Evolutionary conservation across 768 basidiomycete genomes (phyloP).

Genomic region (Termitomyces sp.): DNA sequence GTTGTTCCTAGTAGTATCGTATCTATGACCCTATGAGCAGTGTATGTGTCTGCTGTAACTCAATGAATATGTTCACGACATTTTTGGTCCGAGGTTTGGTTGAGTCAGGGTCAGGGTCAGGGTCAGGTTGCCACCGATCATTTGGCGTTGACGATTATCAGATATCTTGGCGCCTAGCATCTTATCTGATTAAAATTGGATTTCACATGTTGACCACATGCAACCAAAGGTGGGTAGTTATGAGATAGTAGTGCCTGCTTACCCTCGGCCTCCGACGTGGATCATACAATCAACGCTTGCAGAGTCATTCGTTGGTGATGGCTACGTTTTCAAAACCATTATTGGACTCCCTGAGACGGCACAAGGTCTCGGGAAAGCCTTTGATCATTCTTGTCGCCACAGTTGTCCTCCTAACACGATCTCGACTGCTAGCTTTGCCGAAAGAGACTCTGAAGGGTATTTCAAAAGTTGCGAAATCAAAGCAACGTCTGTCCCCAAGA

Average conservation of each 20-base stretch:
- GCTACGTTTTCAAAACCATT: constrained; percentile 13
- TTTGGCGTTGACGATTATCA: background rate
- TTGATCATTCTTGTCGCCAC: constrained; percentile 38
- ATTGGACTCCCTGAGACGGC: constrained; percentile 6
- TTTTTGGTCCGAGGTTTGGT: no score
- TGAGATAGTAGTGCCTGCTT: background rate
- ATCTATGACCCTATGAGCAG: constrained; percentile 28
- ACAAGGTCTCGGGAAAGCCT: constrained; percentile 15
- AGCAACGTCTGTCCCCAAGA: constrained; percentile 25
- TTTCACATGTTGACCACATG: constrained; percentile 1
- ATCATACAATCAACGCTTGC: background rate
- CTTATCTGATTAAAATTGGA: background rate
- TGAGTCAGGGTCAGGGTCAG: no score
- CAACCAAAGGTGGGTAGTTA: background rate
- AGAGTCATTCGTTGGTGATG: constrained; percentile 3
- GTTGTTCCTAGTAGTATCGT: constrained; percentile 20
- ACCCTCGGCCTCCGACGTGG: background rate
- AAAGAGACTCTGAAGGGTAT: constrained; percentile 23
- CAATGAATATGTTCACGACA: constrained; percentile 14
- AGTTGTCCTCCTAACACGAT: constrained; percentile 43
- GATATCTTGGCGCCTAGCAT: background rate
- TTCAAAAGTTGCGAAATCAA: constrained; percentile 17
- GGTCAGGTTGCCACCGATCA: no score
- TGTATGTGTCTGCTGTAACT: constrained; percentile 19
- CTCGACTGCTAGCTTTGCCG: constrained; percentile 31